Percentiles rank a stretch among this genome's conserved stretches.
phyloP scores from a whole-genome alignment of 768 basidiomycete genomes.

The Phallus indusiatus region DNA sequence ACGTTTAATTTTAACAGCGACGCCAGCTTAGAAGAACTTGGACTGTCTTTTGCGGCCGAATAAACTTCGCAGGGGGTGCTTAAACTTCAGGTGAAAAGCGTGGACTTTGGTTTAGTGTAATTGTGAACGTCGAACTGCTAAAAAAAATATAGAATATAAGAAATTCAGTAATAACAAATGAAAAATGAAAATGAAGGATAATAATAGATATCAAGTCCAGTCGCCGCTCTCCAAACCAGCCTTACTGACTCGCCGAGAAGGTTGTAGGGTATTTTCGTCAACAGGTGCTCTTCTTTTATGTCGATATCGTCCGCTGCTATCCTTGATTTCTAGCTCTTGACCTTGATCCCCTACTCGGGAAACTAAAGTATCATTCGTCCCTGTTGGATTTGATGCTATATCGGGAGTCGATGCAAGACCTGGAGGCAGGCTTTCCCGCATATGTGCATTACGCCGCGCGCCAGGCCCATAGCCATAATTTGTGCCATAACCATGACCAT shows the following conservation, averaged over 20 bases:
- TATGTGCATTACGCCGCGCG: constrained; percentile 49
- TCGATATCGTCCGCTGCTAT: constrained; percentile 74
- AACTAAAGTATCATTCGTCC: constrained; percentile 21
- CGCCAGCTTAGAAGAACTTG: too few species aligned
- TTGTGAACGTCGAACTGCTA: background rate
- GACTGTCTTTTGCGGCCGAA: too few species aligned
- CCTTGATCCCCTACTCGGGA: constrained; percentile 52
- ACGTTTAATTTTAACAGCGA: too few species aligned
- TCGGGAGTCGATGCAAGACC: constrained; percentile 28
- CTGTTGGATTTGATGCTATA: constrained; percentile 16
- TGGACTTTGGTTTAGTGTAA: too few species aligned
- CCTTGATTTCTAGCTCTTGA: constrained; percentile 86
- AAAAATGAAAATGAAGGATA: background rate
- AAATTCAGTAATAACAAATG: background rate
- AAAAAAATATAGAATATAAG: background rate
- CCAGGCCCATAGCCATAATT: constrained; percentile 37
- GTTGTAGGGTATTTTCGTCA: constrained; percentile 80
- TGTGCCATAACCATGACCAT: constrained; percentile 15
- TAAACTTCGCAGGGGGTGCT: too few species aligned
- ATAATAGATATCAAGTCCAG: constrained; percentile 6
- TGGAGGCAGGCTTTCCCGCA: constrained; percentile 70
- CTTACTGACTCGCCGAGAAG: constrained; percentile 84
- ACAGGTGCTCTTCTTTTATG: constrained; percentile 85
- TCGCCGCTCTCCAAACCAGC: constrained; percentile 72
- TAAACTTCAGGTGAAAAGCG: too few species aligned